These are phyloP conservation scores for Zangia roseola DNA, from an alignment of 768 basidiomycete species.

Conservation along the genomic window DNA sequence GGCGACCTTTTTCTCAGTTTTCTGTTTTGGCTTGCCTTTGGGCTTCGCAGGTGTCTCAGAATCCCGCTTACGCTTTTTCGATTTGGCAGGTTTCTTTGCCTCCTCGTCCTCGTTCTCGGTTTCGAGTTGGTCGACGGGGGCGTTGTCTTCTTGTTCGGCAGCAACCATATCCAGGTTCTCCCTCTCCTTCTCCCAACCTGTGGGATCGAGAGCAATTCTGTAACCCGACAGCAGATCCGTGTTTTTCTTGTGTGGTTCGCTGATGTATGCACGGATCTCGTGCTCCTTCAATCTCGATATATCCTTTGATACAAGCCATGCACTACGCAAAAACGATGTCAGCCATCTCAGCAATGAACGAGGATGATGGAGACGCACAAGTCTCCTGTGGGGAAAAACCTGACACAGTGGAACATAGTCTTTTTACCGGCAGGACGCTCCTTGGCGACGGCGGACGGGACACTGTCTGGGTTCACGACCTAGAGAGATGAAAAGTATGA, in stretches of 20 bases:
- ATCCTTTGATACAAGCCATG: constrained; percentile 83
- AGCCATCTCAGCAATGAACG: constrained; percentile 9
- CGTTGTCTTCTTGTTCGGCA: constrained; percentile 54
- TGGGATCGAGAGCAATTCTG: constrained; percentile 70
- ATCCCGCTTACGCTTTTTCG: constrained; percentile 67
- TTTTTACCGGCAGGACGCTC: constrained; percentile 78
- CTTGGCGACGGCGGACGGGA: constrained; percentile 58
- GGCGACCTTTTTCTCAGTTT: constrained; percentile 39
- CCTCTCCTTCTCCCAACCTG: constrained; percentile 57
- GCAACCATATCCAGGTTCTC: constrained; percentile 32
- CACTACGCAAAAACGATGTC: constrained; percentile 43
- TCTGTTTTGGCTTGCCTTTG: constrained; percentile 46
- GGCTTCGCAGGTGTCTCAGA: constrained; percentile 43
- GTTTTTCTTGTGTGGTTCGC: constrained; percentile 71
- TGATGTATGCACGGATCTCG: constrained; percentile 84
- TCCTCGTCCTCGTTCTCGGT: constrained; percentile 53
- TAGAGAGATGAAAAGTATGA: constrained; percentile 33
- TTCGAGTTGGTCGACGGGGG: constrained; percentile 66
- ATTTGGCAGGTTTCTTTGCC: constrained; percentile 42
- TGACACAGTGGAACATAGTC: constrained; percentile 64
- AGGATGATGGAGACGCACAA: constrained; percentile 59
- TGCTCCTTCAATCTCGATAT: constrained; percentile 72
- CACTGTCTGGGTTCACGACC: constrained; percentile 75
- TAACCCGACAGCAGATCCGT: constrained; percentile 78
- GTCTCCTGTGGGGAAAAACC: constrained; percentile 94